phyloP scores from a whole-genome alignment of 1,284 basidiomycete genomes.

The Singerocomus inundabilis region DNA sequence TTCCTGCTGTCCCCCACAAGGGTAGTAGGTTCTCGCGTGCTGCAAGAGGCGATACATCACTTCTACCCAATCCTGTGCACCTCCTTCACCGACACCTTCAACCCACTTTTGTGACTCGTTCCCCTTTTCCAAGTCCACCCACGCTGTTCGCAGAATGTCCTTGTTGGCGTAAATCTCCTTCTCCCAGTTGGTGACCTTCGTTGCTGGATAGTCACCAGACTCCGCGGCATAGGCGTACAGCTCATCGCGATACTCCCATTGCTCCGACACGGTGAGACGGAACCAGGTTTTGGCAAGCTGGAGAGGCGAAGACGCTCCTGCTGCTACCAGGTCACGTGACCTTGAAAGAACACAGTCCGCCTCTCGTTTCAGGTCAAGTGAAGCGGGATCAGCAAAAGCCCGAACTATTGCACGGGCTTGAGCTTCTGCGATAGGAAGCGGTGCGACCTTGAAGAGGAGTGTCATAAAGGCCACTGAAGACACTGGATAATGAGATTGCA shows the following conservation, averaged over 20 bases:
- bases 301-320: constrained; percentile 32
- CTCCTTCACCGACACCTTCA: constrained; percentile 55
- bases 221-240: constrained; percentile 49
- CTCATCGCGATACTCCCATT: constrained; percentile 67
- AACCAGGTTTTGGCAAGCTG: constrained; percentile 56
- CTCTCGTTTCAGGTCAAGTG: constrained; percentile 50
- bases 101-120: constrained; percentile 62
- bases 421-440: constrained; percentile 66
- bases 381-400: constrained; percentile 49
- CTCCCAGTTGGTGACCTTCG: constrained; percentile 53
- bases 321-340: constrained; percentile 40
- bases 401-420: constrained; percentile 60
- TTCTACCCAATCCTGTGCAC: constrained; percentile 59
- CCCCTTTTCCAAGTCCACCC: constrained; percentile 54
- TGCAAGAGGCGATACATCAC: constrained; percentile 50
- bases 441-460: constrained; percentile 53
- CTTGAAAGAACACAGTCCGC: constrained; percentile 46
- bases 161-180: constrained; percentile 55
- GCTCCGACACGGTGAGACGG: constrained; percentile 47
- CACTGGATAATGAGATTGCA: constrained; percentile 47
- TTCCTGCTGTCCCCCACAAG: constrained; percentile 2
- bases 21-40: constrained; percentile 29
- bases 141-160: constrained; percentile 48
- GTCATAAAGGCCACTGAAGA: constrained; percentile 63
- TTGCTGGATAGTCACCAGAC: constrained; percentile 32